Conservation (phyloP, 2,329 filamentous ascomycete species). For the Colletotrichum ledebouriae region DNA sequence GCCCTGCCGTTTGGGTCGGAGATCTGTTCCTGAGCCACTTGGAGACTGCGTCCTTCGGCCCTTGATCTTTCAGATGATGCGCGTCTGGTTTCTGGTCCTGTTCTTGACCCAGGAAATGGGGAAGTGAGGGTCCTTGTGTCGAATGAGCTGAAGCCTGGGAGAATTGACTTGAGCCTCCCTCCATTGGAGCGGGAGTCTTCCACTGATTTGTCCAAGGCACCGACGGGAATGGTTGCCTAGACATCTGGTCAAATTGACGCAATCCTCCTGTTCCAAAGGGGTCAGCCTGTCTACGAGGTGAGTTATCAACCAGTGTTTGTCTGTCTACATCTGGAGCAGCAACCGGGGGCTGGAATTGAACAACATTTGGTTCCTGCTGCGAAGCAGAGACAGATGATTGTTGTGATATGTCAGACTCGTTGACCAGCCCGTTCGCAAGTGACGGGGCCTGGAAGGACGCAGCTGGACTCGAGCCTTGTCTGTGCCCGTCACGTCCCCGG, state of each 20-base stretch:
- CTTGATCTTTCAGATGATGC: slow-evolving; percentile 4
- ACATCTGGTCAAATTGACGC: not conserved
- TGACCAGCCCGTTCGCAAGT: not conserved
- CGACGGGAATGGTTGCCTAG: not conserved
- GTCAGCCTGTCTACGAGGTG: not conserved
- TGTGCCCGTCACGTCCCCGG: not conserved
- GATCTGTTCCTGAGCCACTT: slow-evolving; percentile 43
- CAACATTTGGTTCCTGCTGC: not conserved
- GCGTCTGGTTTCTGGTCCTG: not conserved
- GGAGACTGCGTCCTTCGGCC: slow-evolving; percentile 20
- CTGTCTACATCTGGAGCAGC: not conserved
- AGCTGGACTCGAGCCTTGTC: slow-evolving; percentile 12
- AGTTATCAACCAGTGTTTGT: not conserved
- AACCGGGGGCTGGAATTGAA: slow-evolving; percentile 13
- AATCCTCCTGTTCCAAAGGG: not conserved
- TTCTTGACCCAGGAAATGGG: not conserved
- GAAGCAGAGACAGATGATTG: slow-evolving; percentile 22
- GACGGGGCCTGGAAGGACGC: slow-evolving; percentile 15
- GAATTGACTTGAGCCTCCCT: not conserved
- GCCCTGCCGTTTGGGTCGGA: slow-evolving; percentile 23
- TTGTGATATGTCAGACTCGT: slow-evolving; percentile 13
- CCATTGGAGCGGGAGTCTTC: not conserved
- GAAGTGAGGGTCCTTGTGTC: slow-evolving; percentile 7
- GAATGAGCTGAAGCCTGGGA: not conserved
- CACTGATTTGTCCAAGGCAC: slow-evolving; percentile 1